Base-by-base conservation (phyloP, 2,329 filamentous ascomycete species). In the Tolypocladium tropicale region DNA sequence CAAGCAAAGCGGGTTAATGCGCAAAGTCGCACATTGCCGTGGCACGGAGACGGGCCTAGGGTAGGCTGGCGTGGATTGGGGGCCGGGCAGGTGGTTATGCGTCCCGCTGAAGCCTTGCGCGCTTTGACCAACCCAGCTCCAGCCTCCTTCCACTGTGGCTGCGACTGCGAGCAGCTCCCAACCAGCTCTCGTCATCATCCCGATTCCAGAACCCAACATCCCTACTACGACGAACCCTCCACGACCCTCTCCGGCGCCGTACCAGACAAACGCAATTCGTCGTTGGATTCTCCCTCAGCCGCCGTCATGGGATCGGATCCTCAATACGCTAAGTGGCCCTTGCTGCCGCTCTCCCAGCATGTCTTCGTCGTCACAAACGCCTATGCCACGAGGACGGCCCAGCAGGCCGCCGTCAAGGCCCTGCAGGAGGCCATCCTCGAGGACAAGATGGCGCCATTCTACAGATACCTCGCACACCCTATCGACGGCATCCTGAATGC, bases 331-430 rank as follows among this genome's bases (percentile, higher is more conserved):
- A 89, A 90, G 74, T 93, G 88, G 77, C 89, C 90, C 59, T 79
- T 90, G 73, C 83, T 94, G 70, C 82, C 88, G 64, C 81, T 95
- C 67, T 83, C 88, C 60, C 89, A 94, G 77, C 85, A 91, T 70
- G 89, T 94, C 74, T 94, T 94, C 77, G 86, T 86, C 68, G 81
- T 94, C 76, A 90, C 88, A 69, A 92, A 92, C 73, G 83, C 88
- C 64, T 86, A 88, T 63, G 83, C 89, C 64, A 75, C 84, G 58
- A 80, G 81, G 68, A 62, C 76, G 57, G 73, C 80, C 57, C 89
- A 92, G 73, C 84, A 92, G 73, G 74, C 81, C 56, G 84, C 89
- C 41, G 79, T 86, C 62, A 88, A 89, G 74, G 78, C 79, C 59
- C 79, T 95, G 57, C 87, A 92, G 78, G 85, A 92, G 81, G 89